A percentile compares a stretch with the other conserved stretches of the same genome.
phyloP scores from a whole-genome alignment of 768 basidiomycete genomes.

The Leccinum rimulosum region DNA sequence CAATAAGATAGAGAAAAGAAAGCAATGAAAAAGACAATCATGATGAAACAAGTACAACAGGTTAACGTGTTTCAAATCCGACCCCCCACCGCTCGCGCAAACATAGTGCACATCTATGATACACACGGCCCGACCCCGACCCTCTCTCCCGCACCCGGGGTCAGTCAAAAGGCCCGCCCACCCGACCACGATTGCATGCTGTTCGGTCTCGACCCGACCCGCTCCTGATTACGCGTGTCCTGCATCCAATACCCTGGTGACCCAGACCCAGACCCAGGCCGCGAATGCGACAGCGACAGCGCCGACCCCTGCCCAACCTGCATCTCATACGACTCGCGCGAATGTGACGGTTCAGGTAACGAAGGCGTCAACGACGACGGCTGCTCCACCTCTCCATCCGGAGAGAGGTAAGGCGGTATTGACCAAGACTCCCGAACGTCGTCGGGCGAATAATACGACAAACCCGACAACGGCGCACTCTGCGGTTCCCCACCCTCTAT shows the following conservation, averaged over 20 bases:
- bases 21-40: neutral
- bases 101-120: constrained; percentile 11
- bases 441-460: constrained; percentile 61
- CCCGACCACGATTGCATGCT: constrained; percentile 21
- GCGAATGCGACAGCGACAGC: constrained; percentile 2
- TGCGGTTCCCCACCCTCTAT: constrained; percentile 18
- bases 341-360: neutral
- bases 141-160: neutral
- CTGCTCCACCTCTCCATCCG: constrained; percentile 42
- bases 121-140: constrained; percentile 4
- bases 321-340: constrained; percentile 35
- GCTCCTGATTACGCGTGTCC: neutral
- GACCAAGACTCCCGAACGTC: constrained; percentile 57
- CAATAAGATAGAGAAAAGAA: neutral
- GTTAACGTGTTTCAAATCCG: constrained; percentile 10
- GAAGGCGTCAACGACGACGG: constrained; percentile 12
- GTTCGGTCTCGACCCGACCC: neutral
- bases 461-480: constrained; percentile 6
- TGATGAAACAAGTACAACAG: constrained; percentile 27
- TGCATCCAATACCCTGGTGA: constrained; percentile 8
- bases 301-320: constrained; percentile 30
- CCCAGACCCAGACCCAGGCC: neutral
- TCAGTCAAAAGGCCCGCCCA: constrained; percentile 16
- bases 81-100: neutral
- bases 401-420: constrained; percentile 46